A percentile compares a stretch with the other conserved stretches of the same genome.
These are phyloP conservation scores for Basipetospora chlamydospora DNA, from an alignment of 2,329 filamentous ascomycete genomes.

Conservation along the genomic window DNA sequence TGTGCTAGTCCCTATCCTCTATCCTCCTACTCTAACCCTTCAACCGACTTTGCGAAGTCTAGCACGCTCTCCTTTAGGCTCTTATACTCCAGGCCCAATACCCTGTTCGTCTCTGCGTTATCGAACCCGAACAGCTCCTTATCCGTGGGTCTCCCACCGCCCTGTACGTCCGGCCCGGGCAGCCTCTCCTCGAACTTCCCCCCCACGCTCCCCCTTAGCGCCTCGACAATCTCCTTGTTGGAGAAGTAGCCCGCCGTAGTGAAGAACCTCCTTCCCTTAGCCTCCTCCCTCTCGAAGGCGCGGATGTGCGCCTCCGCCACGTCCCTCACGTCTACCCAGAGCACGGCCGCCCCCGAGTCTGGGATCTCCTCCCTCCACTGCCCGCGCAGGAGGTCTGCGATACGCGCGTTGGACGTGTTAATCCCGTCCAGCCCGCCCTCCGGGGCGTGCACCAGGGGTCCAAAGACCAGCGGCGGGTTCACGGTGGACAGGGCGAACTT, in stretches of 20 bases:
- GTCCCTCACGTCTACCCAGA: constrained; percentile 44
- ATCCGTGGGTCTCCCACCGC: not conserved
- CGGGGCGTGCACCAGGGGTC: constrained; percentile 35
- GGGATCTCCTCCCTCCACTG: constrained; percentile 31
- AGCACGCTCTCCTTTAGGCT: not conserved
- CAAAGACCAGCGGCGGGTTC: constrained; percentile 40
- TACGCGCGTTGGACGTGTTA: constrained; percentile 39
- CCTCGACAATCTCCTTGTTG: constrained; percentile 28
- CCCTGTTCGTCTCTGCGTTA: not conserved
- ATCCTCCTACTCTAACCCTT: no score
- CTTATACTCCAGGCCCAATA: not conserved
- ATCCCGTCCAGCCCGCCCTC: constrained; percentile 27
- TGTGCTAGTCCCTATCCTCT: no score
- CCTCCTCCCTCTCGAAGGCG: constrained; percentile 32
- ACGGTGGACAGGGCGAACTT: constrained; percentile 37
- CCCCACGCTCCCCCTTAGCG: not conserved
- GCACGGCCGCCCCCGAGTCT: constrained; percentile 21
- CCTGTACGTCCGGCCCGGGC: not conserved
- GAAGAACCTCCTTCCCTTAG: constrained; percentile 36
- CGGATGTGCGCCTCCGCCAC: constrained; percentile 36
- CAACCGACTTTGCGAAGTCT: constrained; percentile 7
- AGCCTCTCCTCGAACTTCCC: not conserved
- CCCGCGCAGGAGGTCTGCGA: constrained; percentile 35
- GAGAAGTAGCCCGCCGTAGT: constrained; percentile 30
- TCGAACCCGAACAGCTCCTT: not conserved